These are phyloP conservation scores for Ophiostoma australiae DNA, from an alignment of 2,329 filamentous ascomycete genomes.

Conservation along the genomic window DNA sequence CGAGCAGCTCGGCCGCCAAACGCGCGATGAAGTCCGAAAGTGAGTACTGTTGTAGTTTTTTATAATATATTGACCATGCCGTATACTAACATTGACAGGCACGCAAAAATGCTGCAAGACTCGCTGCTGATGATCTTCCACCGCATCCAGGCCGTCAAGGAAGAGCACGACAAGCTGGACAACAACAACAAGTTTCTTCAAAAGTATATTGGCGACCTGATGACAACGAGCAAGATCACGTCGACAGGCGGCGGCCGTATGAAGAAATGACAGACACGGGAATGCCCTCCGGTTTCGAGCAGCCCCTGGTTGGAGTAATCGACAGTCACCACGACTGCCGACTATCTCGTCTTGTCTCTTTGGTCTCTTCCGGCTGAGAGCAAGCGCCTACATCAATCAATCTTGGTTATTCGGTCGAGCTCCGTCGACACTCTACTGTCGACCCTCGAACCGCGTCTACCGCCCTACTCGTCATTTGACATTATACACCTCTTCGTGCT, in stretches of 20 bases:
- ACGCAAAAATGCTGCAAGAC: slow-evolving; percentile 82
- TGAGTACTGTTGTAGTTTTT: slow-evolving; percentile 32
- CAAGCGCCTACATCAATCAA: neutral
- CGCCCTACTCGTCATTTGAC: neutral
- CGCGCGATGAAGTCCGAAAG: slow-evolving; percentile 61
- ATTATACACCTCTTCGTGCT: neutral
- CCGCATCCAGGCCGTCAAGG: slow-evolving; percentile 87
- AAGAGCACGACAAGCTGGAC: slow-evolving; percentile 94
- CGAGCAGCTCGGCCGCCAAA: slow-evolving; percentile 78
- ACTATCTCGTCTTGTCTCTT: neutral
- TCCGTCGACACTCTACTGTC: neutral
- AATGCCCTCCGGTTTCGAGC: neutral
- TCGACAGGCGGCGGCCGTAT: slow-evolving; percentile 46
- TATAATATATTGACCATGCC: neutral
- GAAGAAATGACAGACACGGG: slow-evolving; percentile 46
- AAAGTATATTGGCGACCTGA: slow-evolving; percentile 95
- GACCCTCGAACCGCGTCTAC: neutral
- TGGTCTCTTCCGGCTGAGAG: neutral
- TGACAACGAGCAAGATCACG: slow-evolving; percentile 75
- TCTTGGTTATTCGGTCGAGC: neutral
- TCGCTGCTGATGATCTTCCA: slow-evolving; percentile 86
- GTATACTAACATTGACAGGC: slow-evolving; percentile 41
- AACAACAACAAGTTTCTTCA: slow-evolving; percentile 96
- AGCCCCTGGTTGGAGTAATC: neutral
- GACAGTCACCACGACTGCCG: neutral